Evolutionary conservation across 2,329 filamentous ascomycete species (phyloP), one percentile per base, ranked within the genome.

Genomic region (Paradendryphiella salina): DNA sequence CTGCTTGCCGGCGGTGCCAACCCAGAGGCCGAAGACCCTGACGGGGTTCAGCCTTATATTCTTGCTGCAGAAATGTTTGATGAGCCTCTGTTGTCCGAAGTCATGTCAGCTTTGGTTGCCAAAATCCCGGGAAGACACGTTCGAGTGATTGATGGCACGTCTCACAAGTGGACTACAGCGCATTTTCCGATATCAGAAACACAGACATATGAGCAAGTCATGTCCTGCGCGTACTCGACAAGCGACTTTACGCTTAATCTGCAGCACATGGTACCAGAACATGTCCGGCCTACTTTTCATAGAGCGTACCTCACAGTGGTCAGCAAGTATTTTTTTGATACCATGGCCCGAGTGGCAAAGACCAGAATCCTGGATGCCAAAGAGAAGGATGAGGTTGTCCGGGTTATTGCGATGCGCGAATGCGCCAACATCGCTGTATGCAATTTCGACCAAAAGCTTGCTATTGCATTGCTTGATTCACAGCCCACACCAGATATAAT

Each of bases 1-100:
- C 60, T 73, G 10, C 59, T 73, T 4, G 54, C 65, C 10, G 56
- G 50, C 1, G 68, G 70, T n/a, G 70, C 69, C 10, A 62, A 72
- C 38, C 64, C 67, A 1, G 65, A 70, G 39, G 38, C 56, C 9
- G 56, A 55, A 43, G 62, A 64, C 17, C 13, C 45, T 2, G 58
- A 64, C 29, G 60, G 61, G 4, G 41, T 61, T 3, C 57, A 52
- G 15, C 66, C 64, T 1, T 68, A 66, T 34, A 42, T 61, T 6
- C 57, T 61, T 28, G 70, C 66, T 3, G 66, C 65, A 3, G 63
- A 63, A 10, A 60, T 48, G 1, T 62, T 71, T 18, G 56, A 65
- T 28, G 64, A 66, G 23, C 64, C 67, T 6, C 33, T 70, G 4
- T 42, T 57, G 2, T 57, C 53, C 0, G 58, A 69, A 21, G 50